Evolutionary conservation across 495 filamentous ascomycete species (phyloP), one percentile per base, ranked within the genome.

Genomic region (Usnea hakonensis): DNA sequence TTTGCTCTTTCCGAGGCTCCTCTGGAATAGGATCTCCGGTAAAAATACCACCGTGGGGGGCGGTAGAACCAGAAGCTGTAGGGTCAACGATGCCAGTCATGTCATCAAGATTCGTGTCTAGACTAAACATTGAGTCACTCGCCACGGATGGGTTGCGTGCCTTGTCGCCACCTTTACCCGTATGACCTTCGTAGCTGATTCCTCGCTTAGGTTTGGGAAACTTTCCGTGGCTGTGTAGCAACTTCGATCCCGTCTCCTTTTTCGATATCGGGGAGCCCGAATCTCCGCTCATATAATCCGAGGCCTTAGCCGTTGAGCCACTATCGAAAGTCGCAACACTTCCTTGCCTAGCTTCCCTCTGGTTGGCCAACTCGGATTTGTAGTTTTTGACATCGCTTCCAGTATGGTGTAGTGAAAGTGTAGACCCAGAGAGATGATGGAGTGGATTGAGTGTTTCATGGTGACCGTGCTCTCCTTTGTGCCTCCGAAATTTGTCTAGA

Each of bases 71-170:
- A 36, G 64, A 57, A 11, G 71, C 66, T 30, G 65, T 67, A 5
- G 74, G 63, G 43, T 68, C 62, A 44, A 97, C 75, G 60, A 97
- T 95, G 32, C 88, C 92, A 65, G 89, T 84, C 87, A 97, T 88
- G 63, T 93, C 79, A 13, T 78, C 77, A 21, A 97, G 80, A 71
- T 97, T 85, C 6, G 88, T 94, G 74, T 97, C 91, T 16, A 97
- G 85, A 60, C 81, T 78, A 71, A 83, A 95, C 58, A 85, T 77
- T 57, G 69, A 75, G 68, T 63, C 77, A 73, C 57, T 70, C 67
- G 28, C 77, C 75, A 62, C 78, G 74, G 53, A 72, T 70, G 52
- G 82, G 76, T 65, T 83, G 73, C 60, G 61, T 36, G 46, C 56
- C 53, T 57, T 72, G 53, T 75, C 74, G 32, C 73, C 68, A 14